Evolutionary conservation across 352 stramenopile species (phyloP).

Genomic region (Pythium folliculosum): DNA sequence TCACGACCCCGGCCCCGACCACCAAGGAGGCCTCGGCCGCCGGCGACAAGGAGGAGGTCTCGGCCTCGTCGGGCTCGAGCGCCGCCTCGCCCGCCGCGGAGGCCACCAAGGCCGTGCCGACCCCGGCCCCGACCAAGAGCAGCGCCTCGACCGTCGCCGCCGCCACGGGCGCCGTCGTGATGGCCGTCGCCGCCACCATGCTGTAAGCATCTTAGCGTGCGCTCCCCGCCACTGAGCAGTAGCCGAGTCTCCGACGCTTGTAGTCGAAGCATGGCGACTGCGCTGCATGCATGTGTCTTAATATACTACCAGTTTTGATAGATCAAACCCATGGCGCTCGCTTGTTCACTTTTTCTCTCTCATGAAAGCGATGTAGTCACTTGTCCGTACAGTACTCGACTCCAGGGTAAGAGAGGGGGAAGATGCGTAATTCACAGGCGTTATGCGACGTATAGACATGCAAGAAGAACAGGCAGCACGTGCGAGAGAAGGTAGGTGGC

Average conservation of each 20-base stretch:
- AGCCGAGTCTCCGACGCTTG: neutral
- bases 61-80: neutral
- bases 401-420: too few species aligned
- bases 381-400: neutral
- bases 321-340: neutral
- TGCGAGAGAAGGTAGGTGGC: too few species aligned
- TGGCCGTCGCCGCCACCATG: conserved; percentile 15
- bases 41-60: neutral
- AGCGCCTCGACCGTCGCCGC: conserved; percentile 16
- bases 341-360: neutral
- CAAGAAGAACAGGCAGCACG: too few species aligned
- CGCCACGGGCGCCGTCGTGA: conserved; percentile 14
- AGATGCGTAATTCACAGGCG: too few species aligned
- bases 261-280: neutral
- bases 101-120: neutral
- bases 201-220: conserved; percentile 8
- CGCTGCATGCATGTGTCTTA: neutral
- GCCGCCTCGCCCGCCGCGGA: neutral
- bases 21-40: neutral
- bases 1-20: conserved; percentile 7
- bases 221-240: neutral
- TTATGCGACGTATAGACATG: too few species aligned
- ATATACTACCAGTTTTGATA: conserved; percentile 4
- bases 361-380: neutral
- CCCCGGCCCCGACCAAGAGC: conserved; percentile 19